phyloP scores from a whole-genome alignment of 2,329 filamentous ascomycete species.

The Penicillium sp. region DNA sequence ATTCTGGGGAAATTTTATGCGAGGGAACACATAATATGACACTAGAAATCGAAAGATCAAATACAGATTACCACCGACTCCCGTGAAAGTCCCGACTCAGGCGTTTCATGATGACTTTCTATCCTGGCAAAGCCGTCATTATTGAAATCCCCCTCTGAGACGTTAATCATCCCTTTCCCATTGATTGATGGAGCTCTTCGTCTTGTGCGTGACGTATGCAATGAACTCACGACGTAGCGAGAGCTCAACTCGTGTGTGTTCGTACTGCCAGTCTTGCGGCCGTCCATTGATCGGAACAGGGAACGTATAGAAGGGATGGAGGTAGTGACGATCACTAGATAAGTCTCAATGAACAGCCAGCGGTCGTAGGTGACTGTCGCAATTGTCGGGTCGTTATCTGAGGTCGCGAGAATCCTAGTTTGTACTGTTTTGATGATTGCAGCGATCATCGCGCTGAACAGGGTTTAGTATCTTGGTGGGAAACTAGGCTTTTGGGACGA shows the following conservation, averaged over 20 bases:
- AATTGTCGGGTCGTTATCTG: constrained; percentile 18
- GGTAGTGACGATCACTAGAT: constrained; percentile 32
- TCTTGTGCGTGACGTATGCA: constrained; percentile 4
- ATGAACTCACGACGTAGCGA: constrained; percentile 6
- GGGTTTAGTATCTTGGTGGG: background rate
- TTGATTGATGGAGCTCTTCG: constrained; percentile 6
- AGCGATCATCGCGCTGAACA: constrained; percentile 25
- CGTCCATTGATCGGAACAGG: constrained; percentile 12
- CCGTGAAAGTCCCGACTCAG: constrained; percentile 13
- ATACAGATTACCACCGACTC: constrained; percentile 12
- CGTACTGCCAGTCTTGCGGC: background rate
- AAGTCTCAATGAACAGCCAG: constrained; percentile 30
- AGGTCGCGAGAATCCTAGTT: constrained; percentile 17
- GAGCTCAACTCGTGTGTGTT: constrained; percentile 16
- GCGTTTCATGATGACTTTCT: constrained; percentile 23
- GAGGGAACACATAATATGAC: background rate
- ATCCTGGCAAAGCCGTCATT: constrained; percentile 2
- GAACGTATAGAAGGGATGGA: constrained; percentile 31
- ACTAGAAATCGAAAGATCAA: background rate
- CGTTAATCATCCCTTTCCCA: constrained; percentile 10
- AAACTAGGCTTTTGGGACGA: no score
- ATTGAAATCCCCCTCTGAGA: constrained; percentile 8
- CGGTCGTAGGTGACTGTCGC: constrained; percentile 26
- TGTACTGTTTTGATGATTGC: constrained; percentile 27
- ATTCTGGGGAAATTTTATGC: background rate